Evolutionary conservation across 257 asterid genomes (phyloP).

Genomic region (Solanum arcanum): DNA sequence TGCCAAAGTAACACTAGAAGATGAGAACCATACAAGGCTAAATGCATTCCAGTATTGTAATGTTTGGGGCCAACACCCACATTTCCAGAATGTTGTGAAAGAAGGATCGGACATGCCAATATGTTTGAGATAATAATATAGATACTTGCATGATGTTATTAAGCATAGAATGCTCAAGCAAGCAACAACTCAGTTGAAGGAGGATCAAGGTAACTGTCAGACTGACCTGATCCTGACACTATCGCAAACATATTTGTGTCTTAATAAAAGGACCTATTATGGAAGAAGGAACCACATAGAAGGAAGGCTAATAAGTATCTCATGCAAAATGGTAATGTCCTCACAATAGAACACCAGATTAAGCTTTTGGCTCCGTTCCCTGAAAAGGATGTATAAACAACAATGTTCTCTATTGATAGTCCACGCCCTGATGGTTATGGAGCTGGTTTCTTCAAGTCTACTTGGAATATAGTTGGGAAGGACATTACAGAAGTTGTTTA

Average conservation of each 20-base stretch:
- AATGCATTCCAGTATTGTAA: too few relatives aligned
- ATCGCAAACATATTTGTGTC: background rate
- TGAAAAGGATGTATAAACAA: background rate
- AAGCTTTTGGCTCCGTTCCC: background rate
- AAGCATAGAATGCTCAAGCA: background rate
- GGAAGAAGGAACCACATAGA: background rate
- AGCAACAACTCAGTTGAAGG: background rate
- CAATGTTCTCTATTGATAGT: background rate
- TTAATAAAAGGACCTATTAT: background rate
- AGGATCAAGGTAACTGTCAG: background rate
- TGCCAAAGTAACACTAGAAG: too few relatives aligned
- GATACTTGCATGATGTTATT: background rate
- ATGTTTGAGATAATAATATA: background rate
- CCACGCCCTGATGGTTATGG: background rate
- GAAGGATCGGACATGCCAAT: too few relatives aligned
- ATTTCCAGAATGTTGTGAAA: too few relatives aligned
- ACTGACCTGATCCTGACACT: background rate
- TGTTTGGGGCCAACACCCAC: too few relatives aligned
- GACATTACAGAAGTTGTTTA: too few relatives aligned
- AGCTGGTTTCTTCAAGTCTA: background rate
- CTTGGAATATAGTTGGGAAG: background rate
- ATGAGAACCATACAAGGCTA: too few relatives aligned
- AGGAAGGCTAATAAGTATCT: background rate
- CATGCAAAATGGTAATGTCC: background rate
- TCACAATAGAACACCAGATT: background rate